phyloP scores from a whole-genome alignment of 2,329 filamentous ascomycete species.

The Delphinella strobiligena region DNA sequence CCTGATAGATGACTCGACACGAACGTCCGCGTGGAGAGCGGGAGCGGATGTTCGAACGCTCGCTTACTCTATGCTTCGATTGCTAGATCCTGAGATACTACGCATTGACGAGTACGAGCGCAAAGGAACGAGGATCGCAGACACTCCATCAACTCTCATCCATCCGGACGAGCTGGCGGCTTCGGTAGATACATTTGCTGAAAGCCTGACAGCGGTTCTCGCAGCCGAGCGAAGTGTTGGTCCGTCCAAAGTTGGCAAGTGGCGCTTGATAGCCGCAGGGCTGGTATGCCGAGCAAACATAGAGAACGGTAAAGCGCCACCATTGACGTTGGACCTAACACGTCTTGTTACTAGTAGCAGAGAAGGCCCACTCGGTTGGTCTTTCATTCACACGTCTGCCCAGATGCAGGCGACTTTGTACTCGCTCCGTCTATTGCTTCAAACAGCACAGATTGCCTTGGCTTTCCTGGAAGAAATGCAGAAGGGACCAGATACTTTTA shows the following conservation, averaged over 20 bases:
- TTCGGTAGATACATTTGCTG: not conserved
- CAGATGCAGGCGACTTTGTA: slow-evolving; percentile 31
- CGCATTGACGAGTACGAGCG: slow-evolving; percentile 26
- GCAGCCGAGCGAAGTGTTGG: not conserved
- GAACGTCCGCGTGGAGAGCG: slow-evolving; percentile 30
- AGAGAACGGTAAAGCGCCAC: slow-evolving; percentile 7
- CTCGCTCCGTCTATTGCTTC: slow-evolving; percentile 29
- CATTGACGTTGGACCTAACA: slow-evolving; percentile 3
- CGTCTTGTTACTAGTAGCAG: slow-evolving; percentile 5
- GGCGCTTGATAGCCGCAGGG: slow-evolving; percentile 8
- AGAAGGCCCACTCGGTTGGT: slow-evolving; percentile 17
- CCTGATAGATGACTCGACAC: slow-evolving; percentile 37
- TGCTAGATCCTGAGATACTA: slow-evolving; percentile 6
- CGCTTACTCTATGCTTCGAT: slow-evolving; percentile 26
- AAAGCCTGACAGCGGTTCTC: not conserved
- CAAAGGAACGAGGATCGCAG: slow-evolving; percentile 19
- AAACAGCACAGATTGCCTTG: slow-evolving; percentile 16
- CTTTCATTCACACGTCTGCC: slow-evolving; percentile 26
- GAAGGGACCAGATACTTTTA: not conserved
- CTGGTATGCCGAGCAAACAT: slow-evolving; percentile 7
- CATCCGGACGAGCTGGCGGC: not conserved
- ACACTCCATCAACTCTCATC: slow-evolving; percentile 6
- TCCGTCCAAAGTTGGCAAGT: slow-evolving; percentile 5
- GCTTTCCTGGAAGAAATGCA: not conserved
- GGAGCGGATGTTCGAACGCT: slow-evolving; percentile 24